Evolutionary conservation across 2,329 filamentous ascomycete species (phyloP).

Genomic region (Proliferodiscus dingleyae): DNA sequence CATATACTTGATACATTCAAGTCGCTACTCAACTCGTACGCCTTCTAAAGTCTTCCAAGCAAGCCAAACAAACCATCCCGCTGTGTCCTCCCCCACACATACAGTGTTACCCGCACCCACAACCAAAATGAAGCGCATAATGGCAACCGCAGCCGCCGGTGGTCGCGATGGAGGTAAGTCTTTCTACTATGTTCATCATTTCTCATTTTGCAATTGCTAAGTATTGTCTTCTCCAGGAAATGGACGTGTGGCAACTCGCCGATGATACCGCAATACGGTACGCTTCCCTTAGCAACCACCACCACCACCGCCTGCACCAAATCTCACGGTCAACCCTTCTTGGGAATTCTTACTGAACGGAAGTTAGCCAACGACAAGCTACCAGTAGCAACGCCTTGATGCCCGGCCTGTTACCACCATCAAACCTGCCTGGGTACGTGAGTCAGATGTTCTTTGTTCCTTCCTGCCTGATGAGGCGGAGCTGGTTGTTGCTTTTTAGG

Average conservation of each 20-base stretch:
- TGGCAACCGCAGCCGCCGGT: background rate
- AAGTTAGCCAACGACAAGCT: background rate
- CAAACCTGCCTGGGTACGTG: background rate
- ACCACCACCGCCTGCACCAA: too few relatives aligned
- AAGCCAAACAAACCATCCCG: background rate
- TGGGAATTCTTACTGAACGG: background rate
- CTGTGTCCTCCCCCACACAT: too few relatives aligned
- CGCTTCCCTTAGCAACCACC: background rate
- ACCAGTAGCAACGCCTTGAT: background rate
- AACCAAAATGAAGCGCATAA: background rate
- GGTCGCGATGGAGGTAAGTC: background rate
- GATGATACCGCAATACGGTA: background rate
- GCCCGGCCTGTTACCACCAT: background rate
- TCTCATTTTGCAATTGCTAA: too few relatives aligned
- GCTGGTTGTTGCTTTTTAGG: background rate
- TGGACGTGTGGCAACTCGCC: background rate
- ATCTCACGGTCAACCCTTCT: too few relatives aligned
- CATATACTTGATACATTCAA: too few relatives aligned
- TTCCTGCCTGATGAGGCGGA: slow-evolving; percentile 3
- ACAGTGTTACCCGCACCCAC: too few relatives aligned
- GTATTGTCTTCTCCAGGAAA: too few relatives aligned
- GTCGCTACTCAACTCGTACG: too few relatives aligned
- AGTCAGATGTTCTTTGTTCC: background rate
- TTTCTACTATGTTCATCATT: too few relatives aligned
- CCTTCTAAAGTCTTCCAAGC: too few relatives aligned